Base-by-base conservation (phyloP, 805 yeast genomes). In the Ogataea saltuana region DNA sequence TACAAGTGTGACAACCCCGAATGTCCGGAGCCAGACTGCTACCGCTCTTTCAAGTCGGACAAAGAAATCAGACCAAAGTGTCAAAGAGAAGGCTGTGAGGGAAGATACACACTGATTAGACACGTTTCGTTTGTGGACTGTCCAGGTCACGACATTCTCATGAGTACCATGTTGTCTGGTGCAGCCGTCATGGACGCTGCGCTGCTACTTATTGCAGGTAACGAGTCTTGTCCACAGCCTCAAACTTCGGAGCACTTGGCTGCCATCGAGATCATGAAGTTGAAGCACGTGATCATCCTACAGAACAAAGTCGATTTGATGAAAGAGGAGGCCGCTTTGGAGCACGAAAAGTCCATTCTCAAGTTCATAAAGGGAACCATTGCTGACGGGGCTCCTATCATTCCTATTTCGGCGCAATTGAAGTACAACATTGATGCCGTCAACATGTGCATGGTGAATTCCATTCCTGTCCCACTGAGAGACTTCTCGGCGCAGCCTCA, bases 151-250 rank as follows among this genome's bases (percentile, higher is more conserved):
- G 99, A 93, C 76, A 95, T 93, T 74, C 83, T 93, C 68, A 93
- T 93, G 99, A 89, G 97, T 78, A 93, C 99, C 55, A 93, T 93
- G 99, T 83, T 93, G 80, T 90, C 98, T 35, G 99, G 99, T 66
- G 99, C 99, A 27, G 99, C 99, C 13, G 99, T 93, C 53, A 93
- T 93, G 99, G 99, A 93, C 71, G 99, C 99, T 44, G 99, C 99
- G 2, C 75, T 93, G 49, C 75, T 93, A 63, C 78, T 93, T 54
- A 84, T 93, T 64, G 99, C 99, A 21, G 99, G 98, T 70, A 93
- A 93, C 67, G 99, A 93, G 77, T 81, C 96, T 43, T 93, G 99
- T 76, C 99, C 99, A 49, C 99, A 93, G 75, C 99, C 99, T 33
- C 99, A 93, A 75, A 93, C 99, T 13, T 85, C 96, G 11, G 99